Conservation (phyloP, 2,329 filamentous ascomycete species). For the Diaporthe ampelina region DNA sequence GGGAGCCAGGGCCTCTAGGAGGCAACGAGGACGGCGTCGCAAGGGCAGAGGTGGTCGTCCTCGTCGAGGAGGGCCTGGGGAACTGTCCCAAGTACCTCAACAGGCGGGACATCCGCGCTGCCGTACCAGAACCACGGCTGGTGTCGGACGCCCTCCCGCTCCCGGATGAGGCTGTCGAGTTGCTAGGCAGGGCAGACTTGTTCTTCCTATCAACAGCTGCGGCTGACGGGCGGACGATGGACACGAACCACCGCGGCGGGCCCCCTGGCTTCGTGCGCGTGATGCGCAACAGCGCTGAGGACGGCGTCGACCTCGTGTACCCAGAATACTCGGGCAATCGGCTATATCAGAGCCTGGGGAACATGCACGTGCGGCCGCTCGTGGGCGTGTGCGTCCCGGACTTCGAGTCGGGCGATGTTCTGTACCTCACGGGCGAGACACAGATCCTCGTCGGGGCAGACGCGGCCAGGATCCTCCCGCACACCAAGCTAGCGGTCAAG, state of each 20-base stretch:
- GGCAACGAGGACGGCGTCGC: conserved; percentile 49
- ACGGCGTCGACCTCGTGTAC: conserved; percentile 72
- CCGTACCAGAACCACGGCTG: conserved; percentile 63
- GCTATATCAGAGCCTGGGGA: conserved; percentile 87
- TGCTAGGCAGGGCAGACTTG: conserved; percentile 77
- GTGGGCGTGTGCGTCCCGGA: conserved; percentile 82
- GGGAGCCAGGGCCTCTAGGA: conserved; percentile 45
- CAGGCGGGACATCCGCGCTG: conserved; percentile 73
- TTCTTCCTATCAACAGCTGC: conserved; percentile 79
- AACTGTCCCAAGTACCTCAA: conserved; percentile 94
- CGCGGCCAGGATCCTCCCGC: conserved; percentile 74
- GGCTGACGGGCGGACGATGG: conserved; percentile 78
- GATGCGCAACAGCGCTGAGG: conserved; percentile 64
- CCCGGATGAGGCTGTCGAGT: conserved; percentile 64
- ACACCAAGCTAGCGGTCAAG: conserved; percentile 79
- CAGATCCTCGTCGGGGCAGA: conserved; percentile 75
- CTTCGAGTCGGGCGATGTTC: conserved; percentile 78
- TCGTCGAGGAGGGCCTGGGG: conserved; percentile 79
- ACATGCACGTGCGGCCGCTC: conserved; percentile 75
- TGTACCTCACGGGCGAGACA: conserved; percentile 80
- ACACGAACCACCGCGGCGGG: conserved; percentile 86
- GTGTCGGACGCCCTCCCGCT: conserved; percentile 59
- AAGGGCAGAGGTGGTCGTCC: conserved; percentile 71
- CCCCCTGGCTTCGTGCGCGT: conserved; percentile 81
- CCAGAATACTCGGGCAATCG: conserved; percentile 90